phyloP scores from a whole-genome alignment of 2,329 filamentous ascomycete species.

The Mycogone perniciosa region DNA sequence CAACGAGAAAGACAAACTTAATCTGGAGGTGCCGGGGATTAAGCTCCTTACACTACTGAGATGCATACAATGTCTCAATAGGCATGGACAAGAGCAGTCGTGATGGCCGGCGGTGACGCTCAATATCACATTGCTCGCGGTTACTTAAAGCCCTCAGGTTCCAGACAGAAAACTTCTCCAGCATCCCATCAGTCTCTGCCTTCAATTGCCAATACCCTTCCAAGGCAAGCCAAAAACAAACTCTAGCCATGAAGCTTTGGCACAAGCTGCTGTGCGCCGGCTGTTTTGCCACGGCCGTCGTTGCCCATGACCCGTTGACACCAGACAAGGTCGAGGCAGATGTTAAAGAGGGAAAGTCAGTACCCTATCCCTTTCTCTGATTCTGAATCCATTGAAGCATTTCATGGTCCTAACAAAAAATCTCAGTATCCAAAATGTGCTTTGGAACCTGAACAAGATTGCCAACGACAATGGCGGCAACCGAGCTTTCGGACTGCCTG shows the following conservation, averaged over 20 bases:
- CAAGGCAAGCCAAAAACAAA: background rate
- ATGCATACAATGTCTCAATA: no score
- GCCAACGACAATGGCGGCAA: conserved; percentile 51
- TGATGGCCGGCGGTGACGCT: no score
- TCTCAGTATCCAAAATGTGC: conserved; percentile 44
- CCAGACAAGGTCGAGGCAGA: conserved; percentile 35
- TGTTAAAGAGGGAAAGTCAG: conserved; percentile 21
- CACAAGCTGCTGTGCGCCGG: conserved; percentile 11
- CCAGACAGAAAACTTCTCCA: no score
- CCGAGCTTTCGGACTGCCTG: conserved; percentile 53
- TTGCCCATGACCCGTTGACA: conserved; percentile 29
- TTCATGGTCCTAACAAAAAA: background rate
- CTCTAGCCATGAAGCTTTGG: conserved; percentile 16
- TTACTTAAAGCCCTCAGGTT: no score
- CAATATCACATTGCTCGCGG: no score
- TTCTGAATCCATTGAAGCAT: no score
- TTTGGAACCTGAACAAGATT: conserved; percentile 50
- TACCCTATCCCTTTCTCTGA: background rate
- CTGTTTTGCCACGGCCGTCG: conserved; percentile 11
- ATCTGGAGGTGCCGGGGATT: conserved; percentile 1
- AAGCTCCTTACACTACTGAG: background rate
- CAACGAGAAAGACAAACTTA: background rate
- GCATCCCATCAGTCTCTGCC: no score
- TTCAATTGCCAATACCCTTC: no score
- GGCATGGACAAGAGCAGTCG: no score